Evolutionary conservation across 1,284 basidiomycete species (phyloP).

Genomic region (Heliocybe sulcata): DNA sequence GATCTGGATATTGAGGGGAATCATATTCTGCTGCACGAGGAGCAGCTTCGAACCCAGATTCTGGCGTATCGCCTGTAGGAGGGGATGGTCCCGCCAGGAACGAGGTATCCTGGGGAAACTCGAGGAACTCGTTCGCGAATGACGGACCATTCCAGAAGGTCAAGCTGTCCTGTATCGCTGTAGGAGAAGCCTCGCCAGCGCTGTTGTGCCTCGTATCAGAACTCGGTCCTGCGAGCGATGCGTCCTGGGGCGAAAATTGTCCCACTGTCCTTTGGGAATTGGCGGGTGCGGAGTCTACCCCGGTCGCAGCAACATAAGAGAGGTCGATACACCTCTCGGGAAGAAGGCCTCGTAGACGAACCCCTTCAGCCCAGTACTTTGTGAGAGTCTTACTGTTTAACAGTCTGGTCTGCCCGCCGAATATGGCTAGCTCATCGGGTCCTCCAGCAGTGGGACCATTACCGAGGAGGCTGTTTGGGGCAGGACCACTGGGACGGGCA

Average conservation of each 20-base stretch:
- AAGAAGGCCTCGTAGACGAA: constrained; percentile 23
- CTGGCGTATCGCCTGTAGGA: background rate
- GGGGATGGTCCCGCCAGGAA: background rate
- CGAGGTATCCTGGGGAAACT: background rate
- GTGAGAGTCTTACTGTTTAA: constrained; percentile 1
- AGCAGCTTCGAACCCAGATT: background rate
- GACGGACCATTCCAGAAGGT: background rate
- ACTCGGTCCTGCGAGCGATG: background rate
- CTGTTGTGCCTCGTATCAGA: background rate
- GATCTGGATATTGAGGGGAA: too few species aligned
- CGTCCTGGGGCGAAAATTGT: background rate
- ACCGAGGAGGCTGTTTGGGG: constrained; percentile 4
- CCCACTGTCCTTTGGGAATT: background rate
- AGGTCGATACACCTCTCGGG: constrained; percentile 11
- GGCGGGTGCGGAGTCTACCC: background rate
- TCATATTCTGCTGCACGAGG: background rate
- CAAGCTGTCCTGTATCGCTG: background rate
- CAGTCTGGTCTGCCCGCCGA: constrained; percentile 5
- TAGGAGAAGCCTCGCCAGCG: background rate
- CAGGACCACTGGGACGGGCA: constrained; percentile 29
- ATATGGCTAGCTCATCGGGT: constrained; percentile 4
- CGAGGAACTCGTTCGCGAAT: background rate
- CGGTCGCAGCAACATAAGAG: background rate
- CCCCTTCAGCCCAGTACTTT: background rate
- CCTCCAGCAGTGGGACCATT: background rate